Conservation (phyloP, 768 basidiomycete genomes). For the Phlebiopsis flavidoalba region DNA sequence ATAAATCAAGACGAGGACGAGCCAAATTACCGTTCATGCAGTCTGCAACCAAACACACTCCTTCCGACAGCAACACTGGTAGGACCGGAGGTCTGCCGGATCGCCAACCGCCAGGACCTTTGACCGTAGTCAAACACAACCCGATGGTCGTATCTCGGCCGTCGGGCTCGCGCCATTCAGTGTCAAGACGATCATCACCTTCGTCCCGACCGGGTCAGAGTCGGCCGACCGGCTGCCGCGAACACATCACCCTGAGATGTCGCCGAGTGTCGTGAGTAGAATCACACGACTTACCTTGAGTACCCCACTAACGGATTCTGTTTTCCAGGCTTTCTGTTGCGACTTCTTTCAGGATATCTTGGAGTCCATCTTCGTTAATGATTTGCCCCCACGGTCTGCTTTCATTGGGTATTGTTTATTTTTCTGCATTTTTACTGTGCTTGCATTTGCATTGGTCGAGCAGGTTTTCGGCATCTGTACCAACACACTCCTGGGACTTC, state of each 20-base stretch:
- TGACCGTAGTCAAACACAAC: not conserved
- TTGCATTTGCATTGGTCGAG: constrained; percentile 3
- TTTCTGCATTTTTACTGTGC: not conserved
- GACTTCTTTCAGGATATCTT: not conserved
- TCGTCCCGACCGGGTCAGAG: not conserved
- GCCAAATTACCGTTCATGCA: constrained; percentile 23
- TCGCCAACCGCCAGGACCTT: constrained; percentile 27
- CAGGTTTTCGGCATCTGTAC: constrained; percentile 9
- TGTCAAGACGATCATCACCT: not conserved
- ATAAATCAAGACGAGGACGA: constrained; percentile 20
- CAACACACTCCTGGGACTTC: not conserved
- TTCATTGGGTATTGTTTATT: not conserved
- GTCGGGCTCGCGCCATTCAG: not conserved
- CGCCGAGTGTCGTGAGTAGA: not conserved
- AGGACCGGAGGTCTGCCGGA: constrained; percentile 37
- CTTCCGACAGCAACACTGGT: constrained; percentile 39
- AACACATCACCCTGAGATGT: not conserved
- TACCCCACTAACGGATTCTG: not conserved
- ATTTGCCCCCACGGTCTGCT: not conserved
- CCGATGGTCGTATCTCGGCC: not conserved
- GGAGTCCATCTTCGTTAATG: not conserved
- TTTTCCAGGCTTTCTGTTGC: not conserved
- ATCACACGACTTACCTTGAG: not conserved
- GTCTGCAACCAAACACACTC: constrained; percentile 35
- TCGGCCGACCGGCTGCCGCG: not conserved